phyloP scores from a whole-genome alignment of 2,329 filamentous ascomycete genomes.

The Berkeleyomyces basicola region DNA sequence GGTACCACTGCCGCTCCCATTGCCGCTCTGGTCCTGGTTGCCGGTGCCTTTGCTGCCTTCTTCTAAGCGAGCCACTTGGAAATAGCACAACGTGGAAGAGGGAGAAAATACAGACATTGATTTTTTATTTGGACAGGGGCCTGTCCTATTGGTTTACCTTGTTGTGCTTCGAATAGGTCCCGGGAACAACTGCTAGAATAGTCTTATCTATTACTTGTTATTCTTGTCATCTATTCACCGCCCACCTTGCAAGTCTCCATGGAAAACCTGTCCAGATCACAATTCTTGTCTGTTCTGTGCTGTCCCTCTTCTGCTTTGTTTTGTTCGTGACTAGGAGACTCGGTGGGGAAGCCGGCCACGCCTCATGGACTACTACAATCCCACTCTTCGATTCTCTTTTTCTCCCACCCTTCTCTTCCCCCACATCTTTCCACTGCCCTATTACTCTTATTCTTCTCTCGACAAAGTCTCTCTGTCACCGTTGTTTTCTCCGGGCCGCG shows the following conservation, averaged over 20 bases:
- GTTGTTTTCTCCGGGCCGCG: background rate
- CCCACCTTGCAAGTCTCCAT: too few species aligned
- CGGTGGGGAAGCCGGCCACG: background rate
- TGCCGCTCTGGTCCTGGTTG: slow-evolving; percentile 11
- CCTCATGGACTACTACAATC: background rate
- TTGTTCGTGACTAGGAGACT: background rate
- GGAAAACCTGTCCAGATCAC: background rate
- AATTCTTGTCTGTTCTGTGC: background rate
- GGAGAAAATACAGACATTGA: background rate
- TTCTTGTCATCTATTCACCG: background rate
- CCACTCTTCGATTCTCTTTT: background rate
- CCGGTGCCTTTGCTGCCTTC: slow-evolving; percentile 14
- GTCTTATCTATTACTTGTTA: background rate
- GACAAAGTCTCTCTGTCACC: background rate
- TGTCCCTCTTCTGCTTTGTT: background rate
- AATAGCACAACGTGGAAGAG: background rate
- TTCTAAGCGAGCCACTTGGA: slow-evolving; percentile 7
- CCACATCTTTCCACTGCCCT: slow-evolving; percentile 1
- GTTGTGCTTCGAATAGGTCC: background rate
- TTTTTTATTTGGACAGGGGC: too few species aligned
- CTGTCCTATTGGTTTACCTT: background rate
- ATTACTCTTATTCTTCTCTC: slow-evolving; percentile 2
- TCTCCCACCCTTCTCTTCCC: background rate
- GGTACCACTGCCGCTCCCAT: slow-evolving; percentile 8
- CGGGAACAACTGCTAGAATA: background rate